These are phyloP conservation scores for Wickerhamiella sergipiensis DNA, from an alignment of 805 yeast species.

Conservation along the genomic window DNA sequence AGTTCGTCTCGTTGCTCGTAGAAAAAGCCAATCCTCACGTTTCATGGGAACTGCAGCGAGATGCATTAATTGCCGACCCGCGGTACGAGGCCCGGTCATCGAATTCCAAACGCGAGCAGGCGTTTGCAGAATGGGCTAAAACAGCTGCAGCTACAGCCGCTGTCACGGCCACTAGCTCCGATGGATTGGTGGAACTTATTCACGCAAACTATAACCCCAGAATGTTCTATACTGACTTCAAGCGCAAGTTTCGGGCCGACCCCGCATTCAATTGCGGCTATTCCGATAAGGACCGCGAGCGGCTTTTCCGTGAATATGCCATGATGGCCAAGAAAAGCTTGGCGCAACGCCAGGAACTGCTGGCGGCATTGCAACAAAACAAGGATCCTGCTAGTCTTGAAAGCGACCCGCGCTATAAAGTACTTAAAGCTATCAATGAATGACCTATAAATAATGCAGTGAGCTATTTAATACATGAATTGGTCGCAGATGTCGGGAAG, in stretches of 20 bases:
- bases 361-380: background rate
- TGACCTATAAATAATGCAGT: background rate
- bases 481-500: background rate
- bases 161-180: background rate
- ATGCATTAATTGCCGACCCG: conserved; percentile 31
- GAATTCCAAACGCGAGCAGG: conserved; percentile 25
- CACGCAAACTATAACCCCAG: conserved; percentile 18
- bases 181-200: conserved; percentile 21
- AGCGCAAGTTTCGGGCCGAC: conserved; percentile 24
- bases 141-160: background rate
- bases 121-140: conserved; percentile 35
- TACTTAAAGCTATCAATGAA: background rate
- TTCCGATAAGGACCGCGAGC: conserved; percentile 28
- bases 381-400: background rate
- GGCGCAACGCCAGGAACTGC: background rate
- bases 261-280: conserved; percentile 19
- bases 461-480: background rate
- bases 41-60: conserved; percentile 35
- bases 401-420: background rate
- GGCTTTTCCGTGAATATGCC: conserved; percentile 26
- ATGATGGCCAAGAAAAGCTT: background rate
- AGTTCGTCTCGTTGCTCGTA: conserved; percentile 28
- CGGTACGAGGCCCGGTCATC: conserved; percentile 26
- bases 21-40: conserved; percentile 31
- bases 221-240: conserved; percentile 29